These are phyloP conservation scores for Amanita thiersii DNA, from an alignment of 768 basidiomycete genomes.

Conservation along the genomic window DNA sequence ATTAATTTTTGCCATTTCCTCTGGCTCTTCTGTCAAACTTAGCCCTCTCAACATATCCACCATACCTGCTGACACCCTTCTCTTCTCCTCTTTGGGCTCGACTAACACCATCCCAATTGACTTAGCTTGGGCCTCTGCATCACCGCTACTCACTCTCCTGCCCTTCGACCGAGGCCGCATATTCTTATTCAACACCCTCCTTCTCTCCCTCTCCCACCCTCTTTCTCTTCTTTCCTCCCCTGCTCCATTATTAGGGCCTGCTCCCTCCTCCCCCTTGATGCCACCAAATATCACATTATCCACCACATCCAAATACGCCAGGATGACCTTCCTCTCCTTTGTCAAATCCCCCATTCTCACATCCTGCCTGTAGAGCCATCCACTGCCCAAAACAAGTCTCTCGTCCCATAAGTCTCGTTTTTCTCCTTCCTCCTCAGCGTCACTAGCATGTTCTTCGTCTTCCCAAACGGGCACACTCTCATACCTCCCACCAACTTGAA, in stretches of 20 bases:
- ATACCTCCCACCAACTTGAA: constrained; percentile 58
- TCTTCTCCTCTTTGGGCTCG: constrained; percentile 22
- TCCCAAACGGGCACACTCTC: constrained; percentile 78
- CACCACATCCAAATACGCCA: constrained; percentile 65
- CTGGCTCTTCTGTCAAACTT: constrained; percentile 48
- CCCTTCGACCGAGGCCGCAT: constrained; percentile 35
- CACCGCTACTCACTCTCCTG: constrained; percentile 41
- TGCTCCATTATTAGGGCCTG: constrained; percentile 10
- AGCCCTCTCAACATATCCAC: constrained; percentile 44
- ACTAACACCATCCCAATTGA: constrained; percentile 15
- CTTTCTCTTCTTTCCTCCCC: constrained; percentile 42
- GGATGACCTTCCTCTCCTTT: constrained; percentile 51
- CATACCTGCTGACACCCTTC: constrained; percentile 56
- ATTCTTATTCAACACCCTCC: constrained; percentile 34
- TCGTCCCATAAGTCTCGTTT: constrained; percentile 78
- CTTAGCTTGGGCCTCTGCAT: constrained; percentile 19
- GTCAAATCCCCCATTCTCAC: constrained; percentile 41
- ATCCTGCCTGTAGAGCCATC: constrained; percentile 76
- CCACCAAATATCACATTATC: constrained; percentile 74
- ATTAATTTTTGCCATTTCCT: constrained; percentile 40
- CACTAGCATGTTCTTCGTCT: constrained; percentile 46
- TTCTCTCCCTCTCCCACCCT: constrained; percentile 36
- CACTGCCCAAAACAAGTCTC: constrained; percentile 67
- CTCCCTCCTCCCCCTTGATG: constrained; percentile 32
- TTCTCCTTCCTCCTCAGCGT: constrained; percentile 41